Conservation (phyloP, 768 basidiomycete species). For the Sistotremastrum niveocremeum region DNA sequence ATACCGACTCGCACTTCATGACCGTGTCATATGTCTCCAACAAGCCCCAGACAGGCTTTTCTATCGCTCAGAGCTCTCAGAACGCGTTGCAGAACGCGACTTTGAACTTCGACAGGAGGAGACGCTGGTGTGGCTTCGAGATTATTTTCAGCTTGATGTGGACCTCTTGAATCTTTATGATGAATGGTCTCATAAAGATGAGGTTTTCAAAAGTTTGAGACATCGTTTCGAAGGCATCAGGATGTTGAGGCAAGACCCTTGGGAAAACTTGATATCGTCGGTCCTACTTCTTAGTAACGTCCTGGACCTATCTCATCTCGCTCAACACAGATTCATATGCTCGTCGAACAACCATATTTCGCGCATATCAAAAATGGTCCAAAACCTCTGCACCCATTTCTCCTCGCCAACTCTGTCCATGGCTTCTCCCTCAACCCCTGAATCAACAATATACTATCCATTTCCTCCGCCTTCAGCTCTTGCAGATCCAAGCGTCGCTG, state of each 20-base stretch:
- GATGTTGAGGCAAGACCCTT: conserved; percentile 85
- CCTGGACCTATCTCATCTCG: background rate
- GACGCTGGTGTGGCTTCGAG: conserved; percentile 59
- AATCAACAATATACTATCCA: conserved; percentile 44
- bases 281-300: conserved; percentile 18
- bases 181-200: conserved; percentile 62
- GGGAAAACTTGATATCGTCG: conserved; percentile 90
- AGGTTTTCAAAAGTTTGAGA: conserved; percentile 53
- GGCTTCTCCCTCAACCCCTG: conserved; percentile 16
- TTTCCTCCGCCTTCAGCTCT: conserved; percentile 74
- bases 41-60: conserved; percentile 52
- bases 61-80: conserved; percentile 60
- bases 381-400: conserved; percentile 63
- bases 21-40: conserved; percentile 74
- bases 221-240: conserved; percentile 69
- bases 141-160: conserved; percentile 82
- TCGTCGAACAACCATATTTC: conserved; percentile 95
- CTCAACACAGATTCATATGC: conserved; percentile 71
- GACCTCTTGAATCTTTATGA: conserved; percentile 60
- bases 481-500: conserved; percentile 39
- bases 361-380: conserved; percentile 90
- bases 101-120: conserved; percentile 37
- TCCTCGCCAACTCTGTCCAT: conserved; percentile 54
- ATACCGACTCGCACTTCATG: conserved; percentile 67
- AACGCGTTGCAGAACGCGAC: conserved; percentile 13